These are phyloP conservation scores for Calycina herbarum DNA, from an alignment of 2,329 filamentous ascomycete species.

Conservation along the genomic window DNA sequence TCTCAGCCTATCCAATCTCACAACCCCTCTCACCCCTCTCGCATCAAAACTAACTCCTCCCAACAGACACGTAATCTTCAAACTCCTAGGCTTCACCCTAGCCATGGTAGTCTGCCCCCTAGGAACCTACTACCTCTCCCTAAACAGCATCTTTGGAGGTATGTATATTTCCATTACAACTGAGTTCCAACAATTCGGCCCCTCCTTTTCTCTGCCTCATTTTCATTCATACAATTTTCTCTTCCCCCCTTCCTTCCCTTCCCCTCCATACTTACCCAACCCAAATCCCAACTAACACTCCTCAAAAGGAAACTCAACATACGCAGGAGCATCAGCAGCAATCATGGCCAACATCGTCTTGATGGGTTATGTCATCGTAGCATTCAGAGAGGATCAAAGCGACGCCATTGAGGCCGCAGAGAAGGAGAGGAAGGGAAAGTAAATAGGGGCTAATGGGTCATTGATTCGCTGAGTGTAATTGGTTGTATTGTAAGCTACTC, in stretches of 20 bases:
- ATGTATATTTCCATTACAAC: constrained; percentile 37
- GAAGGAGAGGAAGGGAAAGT: constrained; percentile 40
- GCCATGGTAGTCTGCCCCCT: constrained; percentile 90
- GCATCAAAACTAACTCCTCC: background rate
- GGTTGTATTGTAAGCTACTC: background rate
- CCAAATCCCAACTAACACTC: background rate
- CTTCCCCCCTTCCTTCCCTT: background rate
- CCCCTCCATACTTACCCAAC: too few relatives aligned
- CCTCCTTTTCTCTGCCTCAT: too few relatives aligned
- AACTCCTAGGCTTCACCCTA: constrained; percentile 84
- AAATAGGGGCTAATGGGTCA: background rate
- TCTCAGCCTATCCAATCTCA: background rate
- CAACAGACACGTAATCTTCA: constrained; percentile 76
- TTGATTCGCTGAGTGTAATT: background rate
- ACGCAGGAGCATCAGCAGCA: constrained; percentile 80
- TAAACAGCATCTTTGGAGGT: constrained; percentile 79
- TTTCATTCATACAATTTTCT: background rate
- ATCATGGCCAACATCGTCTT: constrained; percentile 90
- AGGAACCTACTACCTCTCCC: constrained; percentile 80
- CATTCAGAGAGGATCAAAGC: constrained; percentile 79
- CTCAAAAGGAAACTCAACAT: constrained; percentile 77
- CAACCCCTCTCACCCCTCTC: background rate
- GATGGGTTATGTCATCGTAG: constrained; percentile 86
- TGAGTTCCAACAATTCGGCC: too few relatives aligned
- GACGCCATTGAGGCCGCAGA: constrained; percentile 43